Conservation (phyloP, 768 basidiomycete genomes). For the Cyclocybe aegerita region DNA sequence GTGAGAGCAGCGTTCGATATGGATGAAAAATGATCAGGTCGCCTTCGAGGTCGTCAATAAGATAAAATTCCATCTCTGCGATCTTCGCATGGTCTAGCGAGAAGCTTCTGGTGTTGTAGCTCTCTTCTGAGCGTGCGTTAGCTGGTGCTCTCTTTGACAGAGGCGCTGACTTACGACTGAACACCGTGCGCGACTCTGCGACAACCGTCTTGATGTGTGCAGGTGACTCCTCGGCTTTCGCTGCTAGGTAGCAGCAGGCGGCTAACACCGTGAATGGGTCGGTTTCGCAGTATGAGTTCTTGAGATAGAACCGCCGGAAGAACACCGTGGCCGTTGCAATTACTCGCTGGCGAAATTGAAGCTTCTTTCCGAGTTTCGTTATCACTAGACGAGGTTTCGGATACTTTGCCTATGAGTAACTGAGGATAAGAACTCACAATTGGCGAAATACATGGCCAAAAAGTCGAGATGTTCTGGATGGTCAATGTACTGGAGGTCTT, state of each 20-base stretch:
- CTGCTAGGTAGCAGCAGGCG: slow-evolving; percentile 93
- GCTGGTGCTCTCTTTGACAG: background rate
- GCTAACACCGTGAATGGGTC: slow-evolving; percentile 92
- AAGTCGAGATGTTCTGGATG: slow-evolving; percentile 78
- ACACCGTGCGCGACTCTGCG: slow-evolving; percentile 75
- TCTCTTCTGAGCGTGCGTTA: slow-evolving; percentile 42
- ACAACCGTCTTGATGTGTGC: slow-evolving; percentile 93
- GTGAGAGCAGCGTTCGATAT: slow-evolving; percentile 80
- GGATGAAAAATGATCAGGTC: slow-evolving; percentile 94
- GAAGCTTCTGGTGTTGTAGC: slow-evolving; percentile 79
- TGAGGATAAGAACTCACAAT: slow-evolving; percentile 45
- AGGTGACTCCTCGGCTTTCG: slow-evolving; percentile 96
- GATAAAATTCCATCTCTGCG: slow-evolving; percentile 99
- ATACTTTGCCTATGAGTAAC: background rate
- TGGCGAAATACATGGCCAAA: slow-evolving; percentile 86
- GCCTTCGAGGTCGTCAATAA: slow-evolving; percentile 95
- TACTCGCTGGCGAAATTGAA: slow-evolving; percentile 82
- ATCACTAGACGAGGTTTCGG: slow-evolving; percentile 53
- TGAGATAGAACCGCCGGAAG: slow-evolving; percentile 95
- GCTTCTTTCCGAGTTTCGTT: slow-evolving; percentile 81
- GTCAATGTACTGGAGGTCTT: slow-evolving; percentile 79
- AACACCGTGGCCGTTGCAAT: slow-evolving; percentile 94
- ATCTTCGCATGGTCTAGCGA: slow-evolving; percentile 86
- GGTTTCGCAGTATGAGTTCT: slow-evolving; percentile 94
- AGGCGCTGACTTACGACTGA: slow-evolving; percentile 52